Evolutionary conservation across 2,329 filamentous ascomycete species (phyloP).

Genomic region (Pseudogymnoascus sp.): DNA sequence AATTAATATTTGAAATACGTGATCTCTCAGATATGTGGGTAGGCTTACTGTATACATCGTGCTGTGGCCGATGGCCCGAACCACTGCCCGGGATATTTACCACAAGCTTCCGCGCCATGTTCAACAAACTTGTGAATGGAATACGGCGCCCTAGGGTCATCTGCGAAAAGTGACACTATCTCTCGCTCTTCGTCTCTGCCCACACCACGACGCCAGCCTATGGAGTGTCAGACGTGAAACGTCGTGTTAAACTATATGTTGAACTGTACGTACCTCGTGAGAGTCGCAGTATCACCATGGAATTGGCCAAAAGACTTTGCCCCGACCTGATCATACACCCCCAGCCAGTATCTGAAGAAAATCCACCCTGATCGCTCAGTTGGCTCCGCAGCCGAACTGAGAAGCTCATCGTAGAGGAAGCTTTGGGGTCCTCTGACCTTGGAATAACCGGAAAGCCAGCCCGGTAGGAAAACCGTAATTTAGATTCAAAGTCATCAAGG

Average conservation of each 20-base stretch:
- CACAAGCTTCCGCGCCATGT: conserved; percentile 77
- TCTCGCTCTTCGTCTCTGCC: conserved; percentile 52
- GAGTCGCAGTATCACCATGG: conserved; percentile 61
- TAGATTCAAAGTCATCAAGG: conserved; percentile 84
- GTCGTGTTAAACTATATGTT: not conserved
- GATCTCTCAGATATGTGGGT: not conserved
- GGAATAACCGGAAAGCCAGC: conserved; percentile 78
- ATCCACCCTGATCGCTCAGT: conserved; percentile 68
- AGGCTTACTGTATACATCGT: conserved; percentile 76
- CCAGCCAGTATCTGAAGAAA: conserved; percentile 92
- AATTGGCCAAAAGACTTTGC: conserved; percentile 85
- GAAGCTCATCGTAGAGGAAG: conserved; percentile 64
- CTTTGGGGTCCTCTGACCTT: conserved; percentile 65
- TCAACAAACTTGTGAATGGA: conserved; percentile 92
- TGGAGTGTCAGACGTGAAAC: conserved; percentile 19
- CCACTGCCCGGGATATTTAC: conserved; percentile 95
- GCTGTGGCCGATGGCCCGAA: conserved; percentile 97
- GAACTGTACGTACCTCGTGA: conserved; percentile 57
- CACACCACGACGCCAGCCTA: conserved; percentile 66
- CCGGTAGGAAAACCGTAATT: conserved; percentile 94
- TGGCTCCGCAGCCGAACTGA: conserved; percentile 76
- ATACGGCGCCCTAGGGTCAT: conserved; percentile 77
- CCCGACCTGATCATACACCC: conserved; percentile 98
- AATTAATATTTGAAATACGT: conserved; percentile 15
- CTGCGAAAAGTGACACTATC: conserved; percentile 76